Conservation (phyloP, 495 filamentous ascomycete genomes). For the Pseudoneurospora amorphoporcata region DNA sequence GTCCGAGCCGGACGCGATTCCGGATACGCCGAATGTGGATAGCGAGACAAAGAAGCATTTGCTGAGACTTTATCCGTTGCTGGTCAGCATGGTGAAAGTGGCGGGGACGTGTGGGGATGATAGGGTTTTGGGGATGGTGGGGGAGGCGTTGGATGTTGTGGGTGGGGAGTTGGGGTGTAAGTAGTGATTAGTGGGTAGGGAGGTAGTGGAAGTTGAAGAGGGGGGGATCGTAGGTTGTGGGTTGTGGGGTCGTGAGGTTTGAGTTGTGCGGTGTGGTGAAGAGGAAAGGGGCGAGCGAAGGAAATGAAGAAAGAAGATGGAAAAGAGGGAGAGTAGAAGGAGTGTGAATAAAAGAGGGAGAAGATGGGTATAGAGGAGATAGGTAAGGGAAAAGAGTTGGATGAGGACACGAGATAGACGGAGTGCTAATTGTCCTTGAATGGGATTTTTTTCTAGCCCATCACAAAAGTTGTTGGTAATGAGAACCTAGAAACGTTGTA, state of each 20-base stretch:
- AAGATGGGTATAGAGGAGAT: neutral
- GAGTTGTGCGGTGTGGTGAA: neutral
- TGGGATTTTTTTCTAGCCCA: neutral
- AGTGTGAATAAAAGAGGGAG: no score
- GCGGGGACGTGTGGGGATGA: constrained; percentile 53
- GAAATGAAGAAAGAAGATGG: no score
- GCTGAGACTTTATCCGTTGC: constrained; percentile 69
- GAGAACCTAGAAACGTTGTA: neutral
- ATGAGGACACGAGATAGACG: neutral
- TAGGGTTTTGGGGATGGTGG: constrained; percentile 48
- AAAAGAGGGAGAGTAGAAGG: neutral
- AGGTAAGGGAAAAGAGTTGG: neutral
- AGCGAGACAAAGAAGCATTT: constrained; percentile 58
- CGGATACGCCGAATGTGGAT: constrained; percentile 47
- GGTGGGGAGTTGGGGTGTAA: constrained; percentile 53
- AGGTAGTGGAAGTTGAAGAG: no score
- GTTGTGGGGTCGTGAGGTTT: no score
- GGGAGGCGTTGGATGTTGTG: constrained; percentile 52
- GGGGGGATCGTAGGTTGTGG: no score
- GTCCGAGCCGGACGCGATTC: constrained; percentile 63
- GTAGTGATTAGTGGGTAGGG: neutral
- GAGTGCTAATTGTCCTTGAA: neutral
- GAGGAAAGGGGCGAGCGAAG: neutral
- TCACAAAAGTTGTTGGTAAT: neutral
- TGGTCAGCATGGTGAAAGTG: constrained; percentile 58